Conservation (phyloP, 2,329 filamentous ascomycete genomes). For the Talaromyces amestolkiae region DNA sequence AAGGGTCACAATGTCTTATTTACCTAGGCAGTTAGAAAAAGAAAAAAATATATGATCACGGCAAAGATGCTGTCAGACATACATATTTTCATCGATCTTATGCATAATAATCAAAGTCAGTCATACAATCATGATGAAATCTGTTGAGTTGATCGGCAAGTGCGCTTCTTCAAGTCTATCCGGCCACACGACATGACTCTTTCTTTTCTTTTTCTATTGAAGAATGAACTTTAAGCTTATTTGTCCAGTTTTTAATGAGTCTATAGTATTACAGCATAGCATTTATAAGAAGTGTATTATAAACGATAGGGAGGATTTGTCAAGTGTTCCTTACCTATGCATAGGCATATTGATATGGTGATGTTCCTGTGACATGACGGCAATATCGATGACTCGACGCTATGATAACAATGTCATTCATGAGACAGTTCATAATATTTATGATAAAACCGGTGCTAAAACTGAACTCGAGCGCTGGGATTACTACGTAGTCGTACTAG, state of each 20-base stretch:
- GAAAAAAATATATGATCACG: not conserved
- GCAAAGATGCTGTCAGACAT: not conserved
- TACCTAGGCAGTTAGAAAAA: not conserved
- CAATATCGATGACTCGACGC: not conserved
- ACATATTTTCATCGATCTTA: not conserved
- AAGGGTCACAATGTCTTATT: not conserved
- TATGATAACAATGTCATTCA: not conserved
- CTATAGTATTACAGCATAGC: not conserved
- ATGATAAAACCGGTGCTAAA: not conserved
- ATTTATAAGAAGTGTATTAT: not conserved
- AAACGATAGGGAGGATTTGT: not conserved
- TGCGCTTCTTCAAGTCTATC: conserved; percentile 3
- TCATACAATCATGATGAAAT: not conserved
- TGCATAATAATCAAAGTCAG: not conserved
- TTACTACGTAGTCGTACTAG: not conserved
- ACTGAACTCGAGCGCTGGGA: not conserved
- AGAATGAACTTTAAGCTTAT: not conserved
- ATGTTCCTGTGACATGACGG: not conserved
- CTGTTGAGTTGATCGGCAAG: conserved; percentile 1
- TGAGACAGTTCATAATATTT: not conserved
- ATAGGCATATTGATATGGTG: not conserved
- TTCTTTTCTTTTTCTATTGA: not conserved
- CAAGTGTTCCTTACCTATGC: not conserved
- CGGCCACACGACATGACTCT: not conserved
- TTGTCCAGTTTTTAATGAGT: not conserved